These are phyloP conservation scores for Mycena venus DNA, from an alignment of 768 basidiomycete genomes.

Conservation along the genomic window DNA sequence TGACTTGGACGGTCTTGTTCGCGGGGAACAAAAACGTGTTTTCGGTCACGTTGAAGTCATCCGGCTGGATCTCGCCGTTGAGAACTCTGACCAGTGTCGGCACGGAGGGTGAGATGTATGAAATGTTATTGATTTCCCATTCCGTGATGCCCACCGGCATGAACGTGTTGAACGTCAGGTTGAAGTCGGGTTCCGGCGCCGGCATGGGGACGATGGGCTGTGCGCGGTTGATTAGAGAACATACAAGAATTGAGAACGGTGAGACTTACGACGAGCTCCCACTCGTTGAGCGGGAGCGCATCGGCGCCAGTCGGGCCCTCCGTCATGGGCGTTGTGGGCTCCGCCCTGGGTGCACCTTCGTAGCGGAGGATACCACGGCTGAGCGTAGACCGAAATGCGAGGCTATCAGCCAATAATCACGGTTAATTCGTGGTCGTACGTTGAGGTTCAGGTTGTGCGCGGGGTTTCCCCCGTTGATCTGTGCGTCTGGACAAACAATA, in stretches of 20 bases:
- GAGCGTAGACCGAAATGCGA: conserved; percentile 25
- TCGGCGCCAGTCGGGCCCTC: conserved; percentile 28
- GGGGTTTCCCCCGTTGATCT: conserved; percentile 44
- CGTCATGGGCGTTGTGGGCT: conserved; percentile 48
- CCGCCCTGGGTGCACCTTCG: conserved; percentile 45
- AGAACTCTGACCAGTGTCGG: conserved; percentile 48
- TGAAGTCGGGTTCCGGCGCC: conserved; percentile 28
- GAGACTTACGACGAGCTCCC: conserved; percentile 25
- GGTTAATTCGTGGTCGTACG: conserved; percentile 14
- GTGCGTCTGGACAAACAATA: conserved; percentile 3
- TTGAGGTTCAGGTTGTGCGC: conserved; percentile 42
- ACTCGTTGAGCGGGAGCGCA: conserved; percentile 13
- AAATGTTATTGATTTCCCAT: conserved; percentile 50
- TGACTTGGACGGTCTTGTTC: conserved; percentile 54
- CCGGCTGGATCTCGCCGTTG: conserved; percentile 44
- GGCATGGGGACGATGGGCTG: conserved; percentile 29
- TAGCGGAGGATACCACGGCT: conserved; percentile 54
- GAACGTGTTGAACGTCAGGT: conserved; percentile 39
- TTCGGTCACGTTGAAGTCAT: conserved; percentile 49
- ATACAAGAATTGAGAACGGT: not conserved
- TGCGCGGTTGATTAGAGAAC: not conserved
- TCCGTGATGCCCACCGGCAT: conserved; percentile 39
- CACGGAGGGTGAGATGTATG: conserved; percentile 18
- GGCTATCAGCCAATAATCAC: not conserved
- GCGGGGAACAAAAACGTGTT: conserved; percentile 56